A percentile compares a stretch with the other conserved stretches of the same genome.
Evolutionary conservation across 176 grass and related monocot species (phyloP).

Genomic region (Saccharum spontaneum): DNA sequence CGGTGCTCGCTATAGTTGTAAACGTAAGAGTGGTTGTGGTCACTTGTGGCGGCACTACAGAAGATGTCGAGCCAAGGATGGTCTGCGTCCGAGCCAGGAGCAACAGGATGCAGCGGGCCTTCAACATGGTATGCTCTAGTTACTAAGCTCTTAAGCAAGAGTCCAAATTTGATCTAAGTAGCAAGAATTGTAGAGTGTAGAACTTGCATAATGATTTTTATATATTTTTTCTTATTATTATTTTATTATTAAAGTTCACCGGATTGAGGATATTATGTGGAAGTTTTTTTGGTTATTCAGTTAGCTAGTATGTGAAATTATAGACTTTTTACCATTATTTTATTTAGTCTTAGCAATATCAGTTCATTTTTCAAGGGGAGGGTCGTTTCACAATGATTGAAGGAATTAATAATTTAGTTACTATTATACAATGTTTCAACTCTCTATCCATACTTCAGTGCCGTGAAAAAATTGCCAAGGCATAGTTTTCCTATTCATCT

Average conservation of each 20-base stretch:
- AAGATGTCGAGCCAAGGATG: background rate
- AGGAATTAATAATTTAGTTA: background rate
- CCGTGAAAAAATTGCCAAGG: too few relatives aligned
- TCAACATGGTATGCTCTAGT: background rate
- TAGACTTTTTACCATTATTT: background rate
- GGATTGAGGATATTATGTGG: too few relatives aligned
- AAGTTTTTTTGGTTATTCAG: too few relatives aligned
- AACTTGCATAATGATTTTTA: background rate
- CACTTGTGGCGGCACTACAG: background rate
- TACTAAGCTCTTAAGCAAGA: background rate
- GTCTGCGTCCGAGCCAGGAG: background rate
- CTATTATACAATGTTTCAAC: background rate
- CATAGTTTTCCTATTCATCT: too few relatives aligned
- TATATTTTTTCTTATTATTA: background rate
- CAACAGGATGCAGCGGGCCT: background rate
- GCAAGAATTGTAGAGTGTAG: background rate
- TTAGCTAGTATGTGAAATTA: background rate
- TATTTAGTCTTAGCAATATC: too few relatives aligned
- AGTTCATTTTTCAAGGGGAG: too few relatives aligned
- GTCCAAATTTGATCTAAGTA: background rate
- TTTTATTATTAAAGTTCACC: too few relatives aligned
- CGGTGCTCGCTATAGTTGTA: background rate
- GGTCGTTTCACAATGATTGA: too few relatives aligned
- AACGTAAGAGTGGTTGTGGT: background rate
- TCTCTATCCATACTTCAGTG: too few relatives aligned